Base-by-base conservation (phyloP, 371 early-diverging fungal species). In the Encephalitozoon romaleae region DNA sequence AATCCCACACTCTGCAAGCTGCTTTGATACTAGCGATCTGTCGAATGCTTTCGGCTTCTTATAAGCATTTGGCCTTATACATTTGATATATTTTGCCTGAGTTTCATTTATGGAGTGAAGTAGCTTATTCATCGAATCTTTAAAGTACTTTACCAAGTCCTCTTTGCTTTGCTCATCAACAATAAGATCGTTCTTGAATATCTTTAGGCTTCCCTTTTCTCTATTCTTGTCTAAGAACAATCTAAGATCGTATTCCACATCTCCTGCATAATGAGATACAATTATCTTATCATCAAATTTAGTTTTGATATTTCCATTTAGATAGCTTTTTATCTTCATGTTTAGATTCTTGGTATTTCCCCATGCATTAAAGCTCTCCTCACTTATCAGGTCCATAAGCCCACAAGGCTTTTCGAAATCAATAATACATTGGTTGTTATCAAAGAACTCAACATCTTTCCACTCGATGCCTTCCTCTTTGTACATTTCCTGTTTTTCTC, bases 221-320 rank as follows among this genome's bases (percentile, higher is more conserved):
- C 92, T 95, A 87, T 99, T 99, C 83, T 94, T 93, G 79, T 94
- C 95, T 0, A 95, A 91, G 90, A 99, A 96, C 0, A 94, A 94
- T 18, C 90, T 89, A 30, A 92, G 88, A 75, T 90, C 88, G 87
- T 99, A 99, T 65, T 87, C 84, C 49, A 95, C 93, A 77, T 90
- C 89, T 67, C 94, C 96, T 59, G 96, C 96, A 86, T 95, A 98
- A 86, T 99, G 99, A 18, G 86, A 80, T 71, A 97, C 87, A 63
- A 89, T 84, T 78, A 97, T 91, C 49, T 86, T 59, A 28, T 77
- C 68, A 26, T 70, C 67, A 8, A 23, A 28, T 43, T 70, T 78
- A 4, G 65, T 45, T 18, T 47, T 59, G 21, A 74, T 34, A 8
- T 54, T 66, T 32, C 30, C 34, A 25, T 54, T 67, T 12, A 80